These are phyloP conservation scores for Sistotremastrum suecicum DNA, from an alignment of 768 basidiomycete genomes.

Conservation along the genomic window DNA sequence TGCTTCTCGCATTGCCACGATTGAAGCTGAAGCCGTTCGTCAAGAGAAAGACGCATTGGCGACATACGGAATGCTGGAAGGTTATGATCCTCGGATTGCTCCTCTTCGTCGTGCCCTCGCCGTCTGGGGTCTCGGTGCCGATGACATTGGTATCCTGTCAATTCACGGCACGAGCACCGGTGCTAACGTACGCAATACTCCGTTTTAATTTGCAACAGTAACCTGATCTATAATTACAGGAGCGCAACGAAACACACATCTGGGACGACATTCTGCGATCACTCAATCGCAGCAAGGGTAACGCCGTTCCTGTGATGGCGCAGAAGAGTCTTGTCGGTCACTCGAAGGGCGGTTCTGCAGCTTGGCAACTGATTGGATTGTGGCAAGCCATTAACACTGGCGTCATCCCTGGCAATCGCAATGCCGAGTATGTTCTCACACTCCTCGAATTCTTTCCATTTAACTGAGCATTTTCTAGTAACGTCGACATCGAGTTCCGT, in stretches of 20 bases:
- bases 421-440: slow-evolving; percentile 66
- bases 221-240: slow-evolving; percentile 26
- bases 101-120: slow-evolving; percentile 93
- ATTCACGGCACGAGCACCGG: slow-evolving; percentile 83
- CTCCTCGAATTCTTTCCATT: not conserved
- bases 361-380: slow-evolving; percentile 92
- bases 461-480: slow-evolving; percentile 31
- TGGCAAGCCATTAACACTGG: slow-evolving; percentile 76
- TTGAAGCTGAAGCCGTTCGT: slow-evolving; percentile 79
- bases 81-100: slow-evolving; percentile 68
- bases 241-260: slow-evolving; percentile 94
- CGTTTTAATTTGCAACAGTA: not conserved
- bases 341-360: slow-evolving; percentile 97
- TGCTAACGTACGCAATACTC: slow-evolving; percentile 43
- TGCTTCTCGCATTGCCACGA: slow-evolving; percentile 59
- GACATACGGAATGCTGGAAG: slow-evolving; percentile 92
- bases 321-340: slow-evolving; percentile 97
- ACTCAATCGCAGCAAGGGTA: slow-evolving; percentile 81
- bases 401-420: slow-evolving; percentile 88
- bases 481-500: slow-evolving; percentile 86
- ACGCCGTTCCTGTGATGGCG: slow-evolving; percentile 94
- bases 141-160: slow-evolving; percentile 83
- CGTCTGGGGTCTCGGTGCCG: slow-evolving; percentile 89
- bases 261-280: slow-evolving; percentile 93
- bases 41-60: slow-evolving; percentile 92